Percentiles rank a stretch among this genome's conserved stretches.
Conservation (phyloP, 148 eudicot species). For the Dianthus caryophyllus region DNA sequence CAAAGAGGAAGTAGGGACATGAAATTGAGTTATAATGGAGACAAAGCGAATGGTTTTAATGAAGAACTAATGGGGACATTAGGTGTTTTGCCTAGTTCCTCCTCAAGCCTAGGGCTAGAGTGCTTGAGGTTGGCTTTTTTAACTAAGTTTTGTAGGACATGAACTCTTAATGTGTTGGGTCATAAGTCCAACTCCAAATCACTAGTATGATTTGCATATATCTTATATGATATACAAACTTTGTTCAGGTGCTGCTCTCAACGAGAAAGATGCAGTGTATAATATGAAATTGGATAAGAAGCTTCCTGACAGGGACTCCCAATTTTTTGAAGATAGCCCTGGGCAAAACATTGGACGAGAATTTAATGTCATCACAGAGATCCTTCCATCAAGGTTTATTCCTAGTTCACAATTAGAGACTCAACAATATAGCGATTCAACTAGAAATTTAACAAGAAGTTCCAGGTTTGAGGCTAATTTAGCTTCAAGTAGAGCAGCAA, state of each 20-base stretch:
- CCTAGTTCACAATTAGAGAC: slow-evolving; percentile 30
- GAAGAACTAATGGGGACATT: neutral
- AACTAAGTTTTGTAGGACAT: no score
- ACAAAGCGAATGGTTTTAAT: no score
- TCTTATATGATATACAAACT: slow-evolving; percentile 15
- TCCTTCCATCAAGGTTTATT: slow-evolving; percentile 32
- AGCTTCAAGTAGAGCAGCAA: slow-evolving; percentile 37
- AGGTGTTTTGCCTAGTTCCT: no score
- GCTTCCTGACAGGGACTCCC: slow-evolving; percentile 30
- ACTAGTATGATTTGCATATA: no score
- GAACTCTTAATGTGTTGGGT: no score
- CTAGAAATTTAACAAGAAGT: no score
- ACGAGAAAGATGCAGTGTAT: slow-evolving; percentile 47
- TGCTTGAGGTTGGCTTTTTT: no score
- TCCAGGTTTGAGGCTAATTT: slow-evolving; percentile 37
- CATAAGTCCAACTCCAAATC: no score
- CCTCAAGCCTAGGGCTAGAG: no score
- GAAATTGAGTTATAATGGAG: no score
- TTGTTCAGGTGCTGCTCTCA: slow-evolving; percentile 33
- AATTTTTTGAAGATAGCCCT: slow-evolving; percentile 34
- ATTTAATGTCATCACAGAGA: slow-evolving; percentile 31
- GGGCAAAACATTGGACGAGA: slow-evolving; percentile 29
- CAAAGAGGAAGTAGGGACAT: no score
- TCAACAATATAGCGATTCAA: slow-evolving; percentile 30
- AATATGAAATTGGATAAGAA: slow-evolving; percentile 39